A percentile compares a stretch with the other conserved stretches of the same genome.
phyloP scores from a whole-genome alignment of 805 yeast species.

The Pichia manshurica region DNA sequence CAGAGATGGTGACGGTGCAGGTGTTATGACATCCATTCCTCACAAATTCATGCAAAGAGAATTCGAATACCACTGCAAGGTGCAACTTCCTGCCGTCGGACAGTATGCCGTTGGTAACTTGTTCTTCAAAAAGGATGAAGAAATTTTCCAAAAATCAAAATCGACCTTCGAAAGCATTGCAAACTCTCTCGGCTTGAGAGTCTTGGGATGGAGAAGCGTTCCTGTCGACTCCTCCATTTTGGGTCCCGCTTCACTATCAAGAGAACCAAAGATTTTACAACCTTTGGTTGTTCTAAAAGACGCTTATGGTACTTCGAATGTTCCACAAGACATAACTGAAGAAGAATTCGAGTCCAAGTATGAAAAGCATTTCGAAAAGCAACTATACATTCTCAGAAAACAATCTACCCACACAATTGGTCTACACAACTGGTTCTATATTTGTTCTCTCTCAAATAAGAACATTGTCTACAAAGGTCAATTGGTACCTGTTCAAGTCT shows the following conservation, averaged over 20 bases:
- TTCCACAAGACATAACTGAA: slow-evolving; percentile 32
- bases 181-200: slow-evolving; percentile 63
- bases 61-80: slow-evolving; percentile 62
- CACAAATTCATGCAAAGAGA: slow-evolving; percentile 83
- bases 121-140: slow-evolving; percentile 82
- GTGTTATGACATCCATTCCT: slow-evolving; percentile 88
- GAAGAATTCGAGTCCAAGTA: slow-evolving; percentile 52
- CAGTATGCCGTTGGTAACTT: slow-evolving; percentile 95
- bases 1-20: slow-evolving; percentile 98
- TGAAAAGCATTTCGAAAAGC: slow-evolving; percentile 70
- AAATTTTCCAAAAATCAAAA: slow-evolving; percentile 63
- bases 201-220: slow-evolving; percentile 91
- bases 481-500: slow-evolving; percentile 93
- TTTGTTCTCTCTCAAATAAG: slow-evolving; percentile 82
- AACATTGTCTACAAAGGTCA: slow-evolving; percentile 97
- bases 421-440: slow-evolving; percentile 94
- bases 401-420: slow-evolving; percentile 89
- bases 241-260: slow-evolving; percentile 89
- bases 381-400: slow-evolving; percentile 80
- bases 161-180: slow-evolving; percentile 81
- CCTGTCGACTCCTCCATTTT: slow-evolving; percentile 92
- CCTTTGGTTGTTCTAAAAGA: slow-evolving; percentile 78
- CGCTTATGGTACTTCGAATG: slow-evolving; percentile 36
- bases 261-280: slow-evolving; percentile 88
- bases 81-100: slow-evolving; percentile 69